Conservation (phyloP, 1,139 yeast species). For the Magnusiomyces clavatus region DNA sequence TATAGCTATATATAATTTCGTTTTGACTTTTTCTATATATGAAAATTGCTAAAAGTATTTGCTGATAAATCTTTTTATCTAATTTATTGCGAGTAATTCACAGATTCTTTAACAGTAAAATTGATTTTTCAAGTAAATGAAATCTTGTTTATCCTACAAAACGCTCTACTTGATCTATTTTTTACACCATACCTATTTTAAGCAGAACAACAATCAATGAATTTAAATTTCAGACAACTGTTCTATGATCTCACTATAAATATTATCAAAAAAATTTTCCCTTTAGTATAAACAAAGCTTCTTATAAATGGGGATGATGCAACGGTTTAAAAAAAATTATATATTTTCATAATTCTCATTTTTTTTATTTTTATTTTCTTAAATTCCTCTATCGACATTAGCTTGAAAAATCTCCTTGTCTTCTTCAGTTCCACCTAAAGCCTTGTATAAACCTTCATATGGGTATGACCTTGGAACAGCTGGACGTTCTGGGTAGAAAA, state of each 20-base stretch:
- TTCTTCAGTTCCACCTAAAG: constrained; percentile 50
- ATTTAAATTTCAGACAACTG: too few relatives aligned
- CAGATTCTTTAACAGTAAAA: too few relatives aligned
- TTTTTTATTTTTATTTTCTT: not conserved
- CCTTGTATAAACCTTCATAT: constrained; percentile 64
- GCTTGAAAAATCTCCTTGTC: constrained; percentile 23
- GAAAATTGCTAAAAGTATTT: not conserved
- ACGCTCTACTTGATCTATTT: too few relatives aligned
- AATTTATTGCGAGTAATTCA: not conserved
- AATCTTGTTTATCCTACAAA: too few relatives aligned
- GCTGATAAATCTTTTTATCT: not conserved
- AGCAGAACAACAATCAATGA: too few relatives aligned
- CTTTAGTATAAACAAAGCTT: too few relatives aligned
- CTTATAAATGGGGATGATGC: too few relatives aligned
- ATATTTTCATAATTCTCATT: constrained; percentile 1
- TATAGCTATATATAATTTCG: too few relatives aligned
- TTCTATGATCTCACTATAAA: too few relatives aligned
- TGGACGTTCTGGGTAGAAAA: constrained; percentile 65
- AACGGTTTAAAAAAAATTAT: not conserved
- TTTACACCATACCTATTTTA: too few relatives aligned
- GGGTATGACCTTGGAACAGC: constrained; percentile 75
- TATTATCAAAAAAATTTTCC: too few relatives aligned
- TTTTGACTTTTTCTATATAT: not conserved
- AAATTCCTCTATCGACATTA: constrained; percentile 13
- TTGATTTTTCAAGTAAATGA: too few relatives aligned